Evolutionary conservation across 1,139 yeast genomes (phyloP).

Genomic region (Diutina siamensis): DNA sequence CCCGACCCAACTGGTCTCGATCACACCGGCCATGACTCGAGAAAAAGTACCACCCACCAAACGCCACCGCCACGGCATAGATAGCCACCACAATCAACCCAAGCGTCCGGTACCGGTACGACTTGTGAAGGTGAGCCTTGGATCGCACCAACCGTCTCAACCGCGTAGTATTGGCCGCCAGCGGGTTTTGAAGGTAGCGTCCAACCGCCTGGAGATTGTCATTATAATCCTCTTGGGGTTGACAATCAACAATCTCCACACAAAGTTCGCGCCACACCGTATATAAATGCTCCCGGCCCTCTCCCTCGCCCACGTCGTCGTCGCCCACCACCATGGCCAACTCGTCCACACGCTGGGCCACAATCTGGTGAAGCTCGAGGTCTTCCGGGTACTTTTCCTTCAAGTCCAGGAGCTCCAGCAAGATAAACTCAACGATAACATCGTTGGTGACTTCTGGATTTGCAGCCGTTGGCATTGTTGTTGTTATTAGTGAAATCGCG

Average conservation of each 20-base stretch:
- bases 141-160: not conserved
- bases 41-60: not conserved
- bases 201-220: not conserved
- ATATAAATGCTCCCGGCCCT: not conserved
- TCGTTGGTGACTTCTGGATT: not conserved
- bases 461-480: not conserved
- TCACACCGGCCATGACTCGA: not conserved
- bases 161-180: not conserved
- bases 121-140: not conserved
- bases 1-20: not conserved
- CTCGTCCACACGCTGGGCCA: not conserved
- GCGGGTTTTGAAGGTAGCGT: not conserved
- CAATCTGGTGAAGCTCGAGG: not conserved
- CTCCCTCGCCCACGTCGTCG: not conserved
- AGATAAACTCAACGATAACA: not conserved
- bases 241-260: not conserved
- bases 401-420: not conserved
- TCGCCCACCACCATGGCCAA: not conserved
- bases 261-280: not conserved
- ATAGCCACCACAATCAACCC: not conserved
- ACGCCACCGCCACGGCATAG: not conserved
- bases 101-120: not conserved
- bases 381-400: not conserved
- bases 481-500: no score
- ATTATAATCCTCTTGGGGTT: constrained; percentile 13